Evolutionary conservation across 768 basidiomycete species (phyloP).

Genomic region (Mrakia gelida): DNA sequence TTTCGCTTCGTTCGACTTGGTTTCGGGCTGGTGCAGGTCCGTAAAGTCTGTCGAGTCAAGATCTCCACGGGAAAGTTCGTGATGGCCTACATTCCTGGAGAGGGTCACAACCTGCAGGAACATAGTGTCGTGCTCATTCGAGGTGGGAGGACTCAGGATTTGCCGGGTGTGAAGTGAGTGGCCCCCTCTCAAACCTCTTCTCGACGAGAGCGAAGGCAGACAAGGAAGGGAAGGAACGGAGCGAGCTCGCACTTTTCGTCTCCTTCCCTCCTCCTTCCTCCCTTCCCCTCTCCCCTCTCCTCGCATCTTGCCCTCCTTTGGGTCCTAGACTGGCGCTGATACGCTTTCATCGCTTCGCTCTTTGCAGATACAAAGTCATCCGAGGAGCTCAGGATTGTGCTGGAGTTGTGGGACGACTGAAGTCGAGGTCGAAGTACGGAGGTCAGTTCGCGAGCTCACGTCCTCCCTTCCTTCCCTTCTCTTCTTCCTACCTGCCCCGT

Average conservation of each 20-base stretch:
- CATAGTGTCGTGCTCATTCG: conserved; percentile 93
- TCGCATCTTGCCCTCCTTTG: neutral
- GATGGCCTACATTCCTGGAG: conserved; percentile 92
- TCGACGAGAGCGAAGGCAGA: neutral
- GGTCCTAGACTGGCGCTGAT: too few relatives aligned
- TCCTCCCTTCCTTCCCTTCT: neutral
- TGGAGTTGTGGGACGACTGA: conserved; percentile 77
- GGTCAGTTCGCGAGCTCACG: conserved; percentile 51
- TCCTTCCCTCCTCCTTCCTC: neutral
- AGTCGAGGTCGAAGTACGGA: conserved; percentile 85
- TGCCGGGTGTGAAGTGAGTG: conserved; percentile 88
- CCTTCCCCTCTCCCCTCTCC: too few relatives aligned
- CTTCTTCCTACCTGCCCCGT: neutral
- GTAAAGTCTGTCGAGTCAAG: conserved; percentile 93
- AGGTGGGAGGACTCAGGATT: conserved; percentile 93
- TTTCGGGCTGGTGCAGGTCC: conserved; percentile 38
- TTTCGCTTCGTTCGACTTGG: neutral
- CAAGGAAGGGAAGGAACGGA: too few relatives aligned
- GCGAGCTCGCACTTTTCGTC: neutral
- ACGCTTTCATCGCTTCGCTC: neutral
- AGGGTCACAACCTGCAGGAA: conserved; percentile 96
- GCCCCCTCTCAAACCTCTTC: too few relatives aligned
- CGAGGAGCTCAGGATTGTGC: conserved; percentile 87
- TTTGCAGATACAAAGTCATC: conserved; percentile 83
- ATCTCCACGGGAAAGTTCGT: conserved; percentile 80